Base-by-base conservation (phyloP, 345 rosid species). In the Aquilaria malaccensis region DNA sequence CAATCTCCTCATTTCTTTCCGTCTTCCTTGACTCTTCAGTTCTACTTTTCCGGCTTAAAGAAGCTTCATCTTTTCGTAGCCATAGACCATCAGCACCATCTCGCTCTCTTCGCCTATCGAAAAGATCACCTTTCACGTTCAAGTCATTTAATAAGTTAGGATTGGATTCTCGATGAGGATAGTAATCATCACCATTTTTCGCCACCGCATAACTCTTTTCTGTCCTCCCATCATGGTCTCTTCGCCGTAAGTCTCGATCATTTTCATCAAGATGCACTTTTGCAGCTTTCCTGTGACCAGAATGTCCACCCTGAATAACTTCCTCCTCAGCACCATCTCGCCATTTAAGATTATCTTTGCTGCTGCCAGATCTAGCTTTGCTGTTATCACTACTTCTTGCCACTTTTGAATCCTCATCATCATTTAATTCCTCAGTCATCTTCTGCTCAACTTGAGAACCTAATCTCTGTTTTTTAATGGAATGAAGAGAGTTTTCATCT, bases 381-480 rank as follows among this genome's bases (percentile, higher is more conserved):
- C 93, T 86, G 72, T 82, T 82, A 65, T 90, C 97, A 67, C 93
- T 88, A 73, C 92, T 88, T 81, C 97, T 88, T 56, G 90, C 96
- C 45, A 86, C 86, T 78, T 77, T 90, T 48, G 79, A 75, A 56
- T 84, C 91, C 55, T 81, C 97, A 46, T 72, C 89, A 61, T 82
- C 90, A 64, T 85, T 92, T 55, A 63, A 46, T 68, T 85, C 90
- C 63, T 78, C 83, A 54, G 63, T 70, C 47, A 61, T 77, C 63
- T 71, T 62, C 61, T 61, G 80, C 57, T 77, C 86, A 33, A 61
- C 61, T 62, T 55, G 72, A 67, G 88, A 80, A 69, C 43, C 73
- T 71, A 55, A 14, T 54, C 70, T 73, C 56, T 72, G 75, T 56
- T 77, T 80, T 67, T 74, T 84, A 61, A 37, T 6, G 48, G 77